Conservation (phyloP, 306 rosid genomes). For the Quercus engelmannii region DNA sequence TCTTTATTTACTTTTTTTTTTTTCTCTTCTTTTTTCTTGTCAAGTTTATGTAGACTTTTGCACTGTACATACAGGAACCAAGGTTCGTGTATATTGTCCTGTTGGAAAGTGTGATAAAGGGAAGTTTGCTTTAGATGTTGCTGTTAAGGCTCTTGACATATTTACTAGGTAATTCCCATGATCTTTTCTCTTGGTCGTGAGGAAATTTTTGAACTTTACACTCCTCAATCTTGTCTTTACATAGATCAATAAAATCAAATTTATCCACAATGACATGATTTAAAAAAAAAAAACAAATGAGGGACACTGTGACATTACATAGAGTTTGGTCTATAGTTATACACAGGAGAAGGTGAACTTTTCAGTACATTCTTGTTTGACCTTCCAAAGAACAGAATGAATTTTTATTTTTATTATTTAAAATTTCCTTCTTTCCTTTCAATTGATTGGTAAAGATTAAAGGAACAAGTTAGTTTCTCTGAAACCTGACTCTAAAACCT, state of each 20-base stretch:
- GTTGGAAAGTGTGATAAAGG: constrained; percentile 52
- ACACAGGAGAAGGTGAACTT: background rate
- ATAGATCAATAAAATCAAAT: background rate
- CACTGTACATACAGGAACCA: constrained; percentile 36
- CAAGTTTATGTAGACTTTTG: background rate
- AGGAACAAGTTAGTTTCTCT: background rate
- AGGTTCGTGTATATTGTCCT: constrained; percentile 49
- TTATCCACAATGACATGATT: background rate
- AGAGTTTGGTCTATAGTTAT: background rate
- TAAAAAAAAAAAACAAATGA: background rate
- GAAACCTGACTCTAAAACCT: background rate
- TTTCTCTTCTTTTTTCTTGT: background rate
- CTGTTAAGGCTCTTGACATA: constrained; percentile 44
- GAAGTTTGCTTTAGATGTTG: constrained; percentile 48
- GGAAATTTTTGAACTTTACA: background rate
- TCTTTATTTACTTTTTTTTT: background rate
- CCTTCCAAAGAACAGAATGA: background rate
- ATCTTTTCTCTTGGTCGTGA: background rate
- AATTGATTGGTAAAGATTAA: background rate
- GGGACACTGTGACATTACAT: background rate
- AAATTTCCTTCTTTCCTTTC: background rate
- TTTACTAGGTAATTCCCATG: constrained; percentile 31
- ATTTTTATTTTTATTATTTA: background rate
- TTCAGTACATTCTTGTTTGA: background rate
- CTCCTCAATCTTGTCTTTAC: background rate